These are phyloP conservation scores for Lentinula boryana DNA, from an alignment of 768 basidiomycete genomes.

Conservation along the genomic window DNA sequence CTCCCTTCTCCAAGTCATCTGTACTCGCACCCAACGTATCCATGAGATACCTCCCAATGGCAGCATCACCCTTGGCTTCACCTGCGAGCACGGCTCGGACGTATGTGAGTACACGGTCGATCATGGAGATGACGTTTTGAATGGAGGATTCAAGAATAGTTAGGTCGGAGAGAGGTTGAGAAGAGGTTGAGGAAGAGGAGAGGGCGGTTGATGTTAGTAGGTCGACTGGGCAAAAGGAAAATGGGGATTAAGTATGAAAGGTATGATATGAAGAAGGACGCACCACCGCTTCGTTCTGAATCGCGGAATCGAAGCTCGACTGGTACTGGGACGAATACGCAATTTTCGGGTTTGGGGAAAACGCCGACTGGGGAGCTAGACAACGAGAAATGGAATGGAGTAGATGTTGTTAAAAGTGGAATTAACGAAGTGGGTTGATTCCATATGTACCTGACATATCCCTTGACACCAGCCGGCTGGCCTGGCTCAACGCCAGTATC, in stretches of 20 bases:
- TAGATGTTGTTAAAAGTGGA: no score
- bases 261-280: constrained; percentile 23
- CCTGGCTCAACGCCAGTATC: constrained; percentile 75
- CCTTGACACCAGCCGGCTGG: constrained; percentile 69
- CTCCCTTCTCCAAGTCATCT: constrained; percentile 43
- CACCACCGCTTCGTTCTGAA: constrained; percentile 81
- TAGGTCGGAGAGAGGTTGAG: constrained; percentile 62
- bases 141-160: constrained; percentile 75
- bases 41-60: constrained; percentile 88
- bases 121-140: constrained; percentile 62
- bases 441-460: constrained; percentile 69
- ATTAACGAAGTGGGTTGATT: no score
- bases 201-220: constrained; percentile 52
- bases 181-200: constrained; percentile 36
- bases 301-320: constrained; percentile 79
- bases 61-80: constrained; percentile 72
- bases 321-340: constrained; percentile 91
- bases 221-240: constrained; percentile 50
- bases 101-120: constrained; percentile 81
- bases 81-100: constrained; percentile 77
- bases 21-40: constrained; percentile 74
- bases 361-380: constrained; percentile 83
- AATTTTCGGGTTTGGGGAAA: constrained; percentile 88
- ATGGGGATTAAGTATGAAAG: neutral
- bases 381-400: neutral